Evolutionary conservation across 2,329 filamentous ascomycete genomes (phyloP).

Genomic region (Karstenula rhodostoma): DNA sequence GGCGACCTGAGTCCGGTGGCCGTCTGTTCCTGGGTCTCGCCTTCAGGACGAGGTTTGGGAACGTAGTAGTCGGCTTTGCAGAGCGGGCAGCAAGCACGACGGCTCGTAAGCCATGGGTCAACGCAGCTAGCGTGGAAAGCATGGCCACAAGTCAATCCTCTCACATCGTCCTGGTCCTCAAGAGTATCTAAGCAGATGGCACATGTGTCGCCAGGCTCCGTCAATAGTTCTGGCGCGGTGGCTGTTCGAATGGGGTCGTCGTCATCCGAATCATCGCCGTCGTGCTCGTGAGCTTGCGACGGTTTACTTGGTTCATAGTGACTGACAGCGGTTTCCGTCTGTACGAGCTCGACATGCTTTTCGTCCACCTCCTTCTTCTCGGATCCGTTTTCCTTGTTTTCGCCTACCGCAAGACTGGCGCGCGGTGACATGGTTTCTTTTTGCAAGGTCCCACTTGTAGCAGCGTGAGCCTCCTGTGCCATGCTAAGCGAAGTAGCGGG

Average conservation of each 20-base stretch:
- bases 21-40: constrained; percentile 46
- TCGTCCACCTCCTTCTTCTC: constrained; percentile 23
- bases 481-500: constrained; percentile 51
- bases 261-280: constrained; percentile 70
- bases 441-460: constrained; percentile 46
- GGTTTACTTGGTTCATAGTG: constrained; percentile 33
- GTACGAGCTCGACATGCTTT: constrained; percentile 38
- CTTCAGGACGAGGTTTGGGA: constrained; percentile 82
- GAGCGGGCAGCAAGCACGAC: constrained; percentile 92
- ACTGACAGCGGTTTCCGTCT: constrained; percentile 39
- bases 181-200: constrained; percentile 95
- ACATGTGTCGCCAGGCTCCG: constrained; percentile 87
- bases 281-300: constrained; percentile 31
- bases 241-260: constrained; percentile 85
- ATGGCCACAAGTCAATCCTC: constrained; percentile 94
- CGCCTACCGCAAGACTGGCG: constrained; percentile 30
- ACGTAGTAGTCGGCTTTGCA: constrained; percentile 99
- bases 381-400: constrained; percentile 33
- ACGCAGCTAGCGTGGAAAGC: constrained; percentile 96
- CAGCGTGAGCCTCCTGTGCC: constrained; percentile 58
- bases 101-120: constrained; percentile 94
- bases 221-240: constrained; percentile 80
- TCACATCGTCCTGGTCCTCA: constrained; percentile 94
- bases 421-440: constrained; percentile 24
- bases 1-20: constrained; percentile 41